Conservation (phyloP, 805 yeast species). For the Hanseniaspora valbyensis region DNA sequence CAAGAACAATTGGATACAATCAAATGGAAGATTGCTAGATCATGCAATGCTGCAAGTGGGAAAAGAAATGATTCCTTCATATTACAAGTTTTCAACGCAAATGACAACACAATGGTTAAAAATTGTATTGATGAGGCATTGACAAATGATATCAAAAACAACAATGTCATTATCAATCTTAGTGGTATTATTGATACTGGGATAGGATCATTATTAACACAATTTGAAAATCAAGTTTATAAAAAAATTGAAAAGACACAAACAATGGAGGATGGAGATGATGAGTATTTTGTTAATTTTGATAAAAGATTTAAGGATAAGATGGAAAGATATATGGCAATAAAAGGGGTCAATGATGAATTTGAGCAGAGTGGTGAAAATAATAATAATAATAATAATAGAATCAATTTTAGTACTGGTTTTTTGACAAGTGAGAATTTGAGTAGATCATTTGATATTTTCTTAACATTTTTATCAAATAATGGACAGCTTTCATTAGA, state of each 20-base stretch:
- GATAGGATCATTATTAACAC: not conserved
- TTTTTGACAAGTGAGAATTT: slow-evolving; percentile 5
- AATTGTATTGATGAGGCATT: slow-evolving; percentile 5
- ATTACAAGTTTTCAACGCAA: slow-evolving; percentile 2
- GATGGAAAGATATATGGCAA: slow-evolving; percentile 13
- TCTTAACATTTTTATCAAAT: slow-evolving; percentile 14
- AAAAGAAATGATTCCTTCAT: slow-evolving; percentile 15
- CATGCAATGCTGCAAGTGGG: slow-evolving; percentile 4
- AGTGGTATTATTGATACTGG: slow-evolving; percentile 13
- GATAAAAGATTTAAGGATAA: slow-evolving; percentile 13
- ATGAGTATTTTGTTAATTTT: slow-evolving; percentile 4
- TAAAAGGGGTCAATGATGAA: not conserved
- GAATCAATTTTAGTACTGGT: not conserved
- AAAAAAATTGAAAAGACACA: slow-evolving; percentile 11
- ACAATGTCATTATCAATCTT: slow-evolving; percentile 11
- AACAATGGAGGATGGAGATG: not conserved
- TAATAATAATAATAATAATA: not conserved
- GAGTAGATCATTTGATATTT: slow-evolving; percentile 15
- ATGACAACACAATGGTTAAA: not conserved
- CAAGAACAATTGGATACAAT: not conserved
- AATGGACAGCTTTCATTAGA: slow-evolving; percentile 23
- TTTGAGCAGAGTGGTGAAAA: not conserved
- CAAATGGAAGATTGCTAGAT: slow-evolving; percentile 10
- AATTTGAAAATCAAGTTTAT: slow-evolving; percentile 14
- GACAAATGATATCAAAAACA: slow-evolving; percentile 12